Conservation (phyloP, 192 early-diverging fungal species). For the Umbelopsis sp. region DNA sequence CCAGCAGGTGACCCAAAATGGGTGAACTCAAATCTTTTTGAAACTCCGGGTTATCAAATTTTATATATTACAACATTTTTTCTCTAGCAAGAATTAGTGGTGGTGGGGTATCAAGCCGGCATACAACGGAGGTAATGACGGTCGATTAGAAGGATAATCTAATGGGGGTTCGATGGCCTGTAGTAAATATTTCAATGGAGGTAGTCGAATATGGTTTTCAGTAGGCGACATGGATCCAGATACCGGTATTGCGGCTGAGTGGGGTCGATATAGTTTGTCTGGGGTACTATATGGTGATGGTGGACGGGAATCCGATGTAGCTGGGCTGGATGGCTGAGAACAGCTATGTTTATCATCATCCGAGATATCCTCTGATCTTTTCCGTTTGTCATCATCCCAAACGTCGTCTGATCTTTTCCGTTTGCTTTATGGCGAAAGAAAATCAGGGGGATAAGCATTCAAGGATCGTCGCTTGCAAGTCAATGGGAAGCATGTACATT, state of each 20-base stretch:
- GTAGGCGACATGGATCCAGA: background rate
- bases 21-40: background rate
- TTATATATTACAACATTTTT: background rate
- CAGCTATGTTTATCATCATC: background rate
- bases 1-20: conserved; percentile 9
- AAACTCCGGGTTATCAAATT: conserved; percentile 1
- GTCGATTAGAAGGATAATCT: background rate
- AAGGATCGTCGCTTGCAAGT: background rate
- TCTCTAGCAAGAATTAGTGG: background rate
- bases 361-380: conserved; percentile 5
- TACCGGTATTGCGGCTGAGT: background rate
- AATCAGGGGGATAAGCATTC: background rate
- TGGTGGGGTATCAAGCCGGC: background rate
- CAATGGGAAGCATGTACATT: background rate
- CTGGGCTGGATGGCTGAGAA: conserved; percentile 11
- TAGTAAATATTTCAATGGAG: background rate
- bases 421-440: background rate
- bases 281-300: background rate
- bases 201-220: background rate
- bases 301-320: background rate
- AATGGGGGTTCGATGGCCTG: background rate
- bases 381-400: conserved; percentile 3
- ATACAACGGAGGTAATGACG: background rate
- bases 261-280: background rate
- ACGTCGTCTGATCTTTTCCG: conserved; percentile 4